A percentile compares a stretch with the other conserved stretches of the same genome.
Conservation (phyloP, 495 filamentous ascomycete genomes). For the Xylaria telfairii region DNA sequence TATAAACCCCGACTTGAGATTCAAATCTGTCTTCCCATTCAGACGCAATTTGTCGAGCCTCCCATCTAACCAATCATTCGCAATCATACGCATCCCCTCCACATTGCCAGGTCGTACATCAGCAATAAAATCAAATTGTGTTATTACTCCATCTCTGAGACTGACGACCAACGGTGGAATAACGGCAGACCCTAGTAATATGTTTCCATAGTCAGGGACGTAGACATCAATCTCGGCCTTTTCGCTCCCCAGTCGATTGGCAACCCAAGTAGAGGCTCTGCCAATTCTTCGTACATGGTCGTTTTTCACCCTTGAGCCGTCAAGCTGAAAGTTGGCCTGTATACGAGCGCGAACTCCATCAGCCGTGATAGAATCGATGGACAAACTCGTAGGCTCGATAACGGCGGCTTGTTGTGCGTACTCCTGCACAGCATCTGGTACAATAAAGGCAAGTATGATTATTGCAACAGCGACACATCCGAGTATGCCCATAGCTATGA, state of each 20-base stretch:
- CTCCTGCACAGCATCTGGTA: slow-evolving; percentile 77
- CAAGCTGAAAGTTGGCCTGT: slow-evolving; percentile 78
- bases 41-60: slow-evolving; percentile 70
- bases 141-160: slow-evolving; percentile 77
- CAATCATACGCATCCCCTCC: slow-evolving; percentile 78
- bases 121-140: slow-evolving; percentile 75
- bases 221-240: slow-evolving; percentile 75
- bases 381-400: slow-evolving; percentile 79
- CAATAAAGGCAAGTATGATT: slow-evolving; percentile 72
- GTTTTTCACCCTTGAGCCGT: slow-evolving; percentile 74
- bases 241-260: slow-evolving; percentile 70
- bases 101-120: slow-evolving; percentile 77
- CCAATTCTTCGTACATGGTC: slow-evolving; percentile 75
- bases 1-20: slow-evolving; percentile 78
- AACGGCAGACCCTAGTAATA: slow-evolving; percentile 76
- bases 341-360: slow-evolving; percentile 79
- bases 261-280: slow-evolving; percentile 80
- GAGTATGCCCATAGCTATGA: slow-evolving; percentile 52
- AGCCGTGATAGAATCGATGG: slow-evolving; percentile 80
- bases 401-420: slow-evolving; percentile 85
- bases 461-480: slow-evolving; percentile 49
- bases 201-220: slow-evolving; percentile 81
- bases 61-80: slow-evolving; percentile 86
- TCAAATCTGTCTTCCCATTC: slow-evolving; percentile 70
- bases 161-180: slow-evolving; percentile 75